phyloP scores from a whole-genome alignment of 208 protist species.

The Trichomonas vaginalis region DNA sequence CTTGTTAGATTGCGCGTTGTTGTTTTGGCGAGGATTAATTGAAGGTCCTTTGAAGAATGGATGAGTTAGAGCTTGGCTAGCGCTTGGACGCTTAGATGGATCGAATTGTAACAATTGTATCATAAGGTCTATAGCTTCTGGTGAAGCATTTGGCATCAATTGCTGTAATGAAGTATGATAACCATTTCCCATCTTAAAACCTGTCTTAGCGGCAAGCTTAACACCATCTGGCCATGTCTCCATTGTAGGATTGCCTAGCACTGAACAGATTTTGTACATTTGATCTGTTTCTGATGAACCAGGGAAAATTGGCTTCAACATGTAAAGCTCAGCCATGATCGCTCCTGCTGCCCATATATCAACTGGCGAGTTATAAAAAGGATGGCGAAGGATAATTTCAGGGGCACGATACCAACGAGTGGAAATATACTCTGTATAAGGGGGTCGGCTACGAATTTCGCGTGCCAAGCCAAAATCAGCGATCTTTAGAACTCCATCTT shows the following conservation, averaged over 20 bases:
- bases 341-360: conserved; percentile 56
- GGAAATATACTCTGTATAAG: conserved; percentile 69
- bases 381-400: conserved; percentile 53
- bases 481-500: conserved; percentile 63
- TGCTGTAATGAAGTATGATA: conserved; percentile 51
- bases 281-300: conserved; percentile 62
- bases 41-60: conserved; percentile 69
- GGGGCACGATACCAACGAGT: conserved; percentile 67
- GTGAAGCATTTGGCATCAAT: conserved; percentile 62
- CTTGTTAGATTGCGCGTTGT: no score
- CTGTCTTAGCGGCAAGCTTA: conserved; percentile 62
- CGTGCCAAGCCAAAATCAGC: conserved; percentile 73
- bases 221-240: conserved; percentile 68
- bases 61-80: conserved; percentile 59
- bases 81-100: conserved; percentile 70
- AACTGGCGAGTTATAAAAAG: conserved; percentile 50
- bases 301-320: conserved; percentile 71
- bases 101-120: conserved; percentile 74
- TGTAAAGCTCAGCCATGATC: conserved; percentile 60
- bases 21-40: no score
- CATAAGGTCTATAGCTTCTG: conserved; percentile 77
- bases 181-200: conserved; percentile 66
- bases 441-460: conserved; percentile 56
- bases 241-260: conserved; percentile 57
- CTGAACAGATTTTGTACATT: conserved; percentile 82